phyloP scores from a whole-genome alignment of 371 early-diverging fungal genomes.

The Rhizoclosmatium hyalinum region DNA sequence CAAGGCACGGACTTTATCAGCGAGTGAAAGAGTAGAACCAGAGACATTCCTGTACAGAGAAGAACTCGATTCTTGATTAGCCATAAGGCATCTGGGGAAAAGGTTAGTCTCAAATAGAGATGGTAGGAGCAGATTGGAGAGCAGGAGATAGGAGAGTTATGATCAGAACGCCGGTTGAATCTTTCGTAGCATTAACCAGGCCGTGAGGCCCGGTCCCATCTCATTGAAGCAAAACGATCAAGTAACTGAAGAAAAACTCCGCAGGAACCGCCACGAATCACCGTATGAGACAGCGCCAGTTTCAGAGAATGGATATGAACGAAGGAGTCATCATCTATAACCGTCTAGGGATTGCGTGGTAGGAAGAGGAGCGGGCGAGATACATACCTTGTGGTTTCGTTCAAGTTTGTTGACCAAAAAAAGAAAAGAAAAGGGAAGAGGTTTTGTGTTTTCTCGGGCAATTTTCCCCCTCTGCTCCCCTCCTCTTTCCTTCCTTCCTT shows the following conservation, averaged over 20 bases:
- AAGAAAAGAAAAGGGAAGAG: background rate
- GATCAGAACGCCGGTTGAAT: conserved; percentile 16
- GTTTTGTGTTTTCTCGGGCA: background rate
- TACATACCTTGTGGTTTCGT: background rate
- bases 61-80: background rate
- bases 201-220: background rate
- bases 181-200: conserved; percentile 18
- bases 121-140: background rate
- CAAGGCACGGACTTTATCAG: background rate
- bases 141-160: background rate
- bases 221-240: background rate
- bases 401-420: background rate
- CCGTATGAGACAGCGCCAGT: conserved; percentile 13
- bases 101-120: background rate
- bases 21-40: conserved; percentile 10
- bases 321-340: conserved; percentile 12
- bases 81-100: background rate
- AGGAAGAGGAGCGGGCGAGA: background rate
- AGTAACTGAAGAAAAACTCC: conserved; percentile 15
- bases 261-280: background rate
- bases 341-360: background rate
- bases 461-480: background rate
- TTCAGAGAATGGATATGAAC: conserved; percentile 22
- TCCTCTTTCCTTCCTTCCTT: background rate
- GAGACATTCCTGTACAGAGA: conserved; percentile 12